phyloP scores from a whole-genome alignment of 1,139 yeast species.

The Candida pseudoviswanathii region DNA sequence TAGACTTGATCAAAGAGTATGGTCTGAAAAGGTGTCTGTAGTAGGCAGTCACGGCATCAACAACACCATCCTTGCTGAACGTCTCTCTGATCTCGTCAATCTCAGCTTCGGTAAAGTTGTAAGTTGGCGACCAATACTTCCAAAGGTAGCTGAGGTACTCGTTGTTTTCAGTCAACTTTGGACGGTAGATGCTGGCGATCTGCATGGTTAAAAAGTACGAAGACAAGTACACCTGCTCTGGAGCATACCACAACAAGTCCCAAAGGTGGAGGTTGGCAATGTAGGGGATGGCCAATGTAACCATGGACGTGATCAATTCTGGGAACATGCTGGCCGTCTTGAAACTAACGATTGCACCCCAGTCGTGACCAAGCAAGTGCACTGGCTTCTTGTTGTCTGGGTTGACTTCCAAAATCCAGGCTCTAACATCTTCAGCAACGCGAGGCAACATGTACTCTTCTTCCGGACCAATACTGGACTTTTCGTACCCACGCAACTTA shows the following conservation, averaged over 20 bases:
- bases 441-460: constrained; percentile 30
- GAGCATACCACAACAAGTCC: constrained; percentile 33
- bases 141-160: constrained; percentile 38
- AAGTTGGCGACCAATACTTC: constrained; percentile 47
- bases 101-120: constrained; percentile 31
- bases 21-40: constrained; percentile 37
- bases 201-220: constrained; percentile 49
- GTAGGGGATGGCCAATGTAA: constrained; percentile 45
- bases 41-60: constrained; percentile 47
- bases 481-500: constrained; percentile 45
- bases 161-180: constrained; percentile 21
- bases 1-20: constrained; percentile 22
- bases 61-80: constrained; percentile 27
- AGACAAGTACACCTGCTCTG: constrained; percentile 39
- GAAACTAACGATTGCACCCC: constrained; percentile 47
- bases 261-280: constrained; percentile 28
- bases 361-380: constrained; percentile 48
- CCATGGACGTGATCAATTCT: constrained; percentile 36
- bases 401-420: constrained; percentile 33
- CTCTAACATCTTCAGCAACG: constrained; percentile 38
- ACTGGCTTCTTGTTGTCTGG: constrained; percentile 29
- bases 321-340: constrained; percentile 41
- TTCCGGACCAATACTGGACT: constrained; percentile 32
- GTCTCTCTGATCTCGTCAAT: constrained; percentile 33
- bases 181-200: constrained; percentile 25